These are phyloP conservation scores for Teunomyces lycoperdinae DNA, from an alignment of 805 yeast species.

Conservation along the genomic window DNA sequence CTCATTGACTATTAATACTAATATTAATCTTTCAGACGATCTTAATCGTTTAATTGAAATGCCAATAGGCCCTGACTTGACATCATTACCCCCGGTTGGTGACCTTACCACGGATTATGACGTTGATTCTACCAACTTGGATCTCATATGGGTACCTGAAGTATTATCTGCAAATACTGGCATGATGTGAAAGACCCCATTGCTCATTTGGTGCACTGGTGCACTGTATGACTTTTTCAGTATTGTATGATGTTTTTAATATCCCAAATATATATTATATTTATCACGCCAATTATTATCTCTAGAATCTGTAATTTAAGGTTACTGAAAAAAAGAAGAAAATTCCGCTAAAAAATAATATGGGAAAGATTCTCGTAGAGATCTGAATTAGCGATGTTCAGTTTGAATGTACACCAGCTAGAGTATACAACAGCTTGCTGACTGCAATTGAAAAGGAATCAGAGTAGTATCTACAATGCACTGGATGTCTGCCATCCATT, in stretches of 20 bases:
- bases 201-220: constrained; percentile 1
- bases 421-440: no score
- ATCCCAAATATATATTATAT: background rate
- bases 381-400: background rate
- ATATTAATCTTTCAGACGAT: background rate
- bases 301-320: background rate
- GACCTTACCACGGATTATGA: background rate
- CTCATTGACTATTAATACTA: background rate
- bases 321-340: background rate
- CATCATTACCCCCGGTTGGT: background rate
- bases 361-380: background rate
- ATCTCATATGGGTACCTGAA: background rate
- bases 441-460: no score
- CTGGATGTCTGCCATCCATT: no score
- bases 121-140: background rate
- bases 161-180: background rate
- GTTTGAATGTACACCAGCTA: no score
- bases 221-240: background rate
- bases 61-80: background rate
- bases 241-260: background rate
- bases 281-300: background rate
- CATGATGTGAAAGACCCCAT: background rate
- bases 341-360: background rate
- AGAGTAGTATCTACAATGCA: no score
- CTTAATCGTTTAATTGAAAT: background rate